Base-by-base conservation (phyloP, 306 rosid species). In the peach (Prunus persica) region DNA sequence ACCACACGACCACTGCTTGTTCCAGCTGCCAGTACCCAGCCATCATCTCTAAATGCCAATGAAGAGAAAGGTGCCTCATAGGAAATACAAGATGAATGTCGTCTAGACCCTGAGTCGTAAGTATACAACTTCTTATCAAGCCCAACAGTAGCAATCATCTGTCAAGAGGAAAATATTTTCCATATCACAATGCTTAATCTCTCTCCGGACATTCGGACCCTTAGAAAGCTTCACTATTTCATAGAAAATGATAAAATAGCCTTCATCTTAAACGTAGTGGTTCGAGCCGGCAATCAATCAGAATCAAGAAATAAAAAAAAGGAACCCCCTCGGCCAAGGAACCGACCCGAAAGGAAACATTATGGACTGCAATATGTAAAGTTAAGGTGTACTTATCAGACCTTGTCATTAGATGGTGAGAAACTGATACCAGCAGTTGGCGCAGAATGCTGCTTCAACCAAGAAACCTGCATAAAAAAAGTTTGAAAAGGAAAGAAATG, bases 331-430 rank as follows among this genome's bases (percentile, higher is more conserved):
- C 8, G 8, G 41, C 41, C 41, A 34, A 34, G 41, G 41, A 34
- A 34, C 41, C 8, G 8, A 34, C 6, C 8, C 0, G 8, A 34
- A 34, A 34, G 41, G 41, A 34, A 71, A 43, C 81, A 74, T 50
- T 67, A 67, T 55, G 22, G 9, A 76, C 61, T 28, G 13, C 16
- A 69, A 58, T 38, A 45, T 24, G 30, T 55, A 19, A 25, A 46
- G 62, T 10, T 55, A 30, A 38, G 15, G 57, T 51, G 24, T 9
- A 74, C 18, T 30, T 58, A 86, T 15, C 72, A 78, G 74, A 96
- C 99, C 99, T 96, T 96, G 88, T 96, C 99, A 79, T 87, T 96
- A 82, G 98, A 88, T 62, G 98, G 96, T 73, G 98, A 96, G 88
- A 96, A 92, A 89, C 98, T 83, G 87, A 93, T 84, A 79, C 97